Evolutionary conservation across 257 asterid genomes (phyloP).

Genomic region (Ilex asprella): DNA sequence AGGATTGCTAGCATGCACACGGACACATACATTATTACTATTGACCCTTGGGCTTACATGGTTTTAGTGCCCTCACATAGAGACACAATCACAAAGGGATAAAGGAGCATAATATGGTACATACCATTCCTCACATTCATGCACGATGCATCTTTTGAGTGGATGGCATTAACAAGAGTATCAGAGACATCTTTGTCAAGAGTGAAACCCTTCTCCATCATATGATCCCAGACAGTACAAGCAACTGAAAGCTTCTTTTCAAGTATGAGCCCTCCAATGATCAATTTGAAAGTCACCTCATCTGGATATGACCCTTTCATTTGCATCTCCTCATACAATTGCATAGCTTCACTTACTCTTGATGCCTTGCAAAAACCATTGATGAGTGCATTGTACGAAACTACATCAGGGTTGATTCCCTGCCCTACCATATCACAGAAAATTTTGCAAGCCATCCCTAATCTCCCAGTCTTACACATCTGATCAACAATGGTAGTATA

Average conservation of each 20-base stretch:
- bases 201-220: slow-evolving; percentile 94
- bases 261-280: slow-evolving; percentile 67
- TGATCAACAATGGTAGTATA: slow-evolving; percentile 67
- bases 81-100: no score
- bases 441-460: slow-evolving; percentile 48
- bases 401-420: slow-evolving; percentile 62
- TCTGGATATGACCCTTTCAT: slow-evolving; percentile 57
- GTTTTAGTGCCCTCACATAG: no score
- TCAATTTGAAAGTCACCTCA: slow-evolving; percentile 69
- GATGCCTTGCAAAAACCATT: slow-evolving; percentile 63
- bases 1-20: no score
- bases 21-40: no score
- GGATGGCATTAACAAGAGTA: slow-evolving; percentile 54
- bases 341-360: slow-evolving; percentile 64
- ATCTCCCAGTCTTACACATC: slow-evolving; percentile 55
- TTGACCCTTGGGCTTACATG: no score
- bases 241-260: slow-evolving; percentile 65
- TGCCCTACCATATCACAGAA: slow-evolving; percentile 64
- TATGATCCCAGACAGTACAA: slow-evolving; percentile 80
- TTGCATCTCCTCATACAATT: slow-evolving; percentile 65
- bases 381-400: slow-evolving; percentile 74
- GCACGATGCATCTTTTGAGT: slow-evolving; percentile 30
- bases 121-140: slow-evolving; percentile 19
- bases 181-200: slow-evolving; percentile 75
- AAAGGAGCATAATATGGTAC: neutral